Evolutionary conservation across 768 basidiomycete species (phyloP).

Genomic region (Grammothele lineata): DNA sequence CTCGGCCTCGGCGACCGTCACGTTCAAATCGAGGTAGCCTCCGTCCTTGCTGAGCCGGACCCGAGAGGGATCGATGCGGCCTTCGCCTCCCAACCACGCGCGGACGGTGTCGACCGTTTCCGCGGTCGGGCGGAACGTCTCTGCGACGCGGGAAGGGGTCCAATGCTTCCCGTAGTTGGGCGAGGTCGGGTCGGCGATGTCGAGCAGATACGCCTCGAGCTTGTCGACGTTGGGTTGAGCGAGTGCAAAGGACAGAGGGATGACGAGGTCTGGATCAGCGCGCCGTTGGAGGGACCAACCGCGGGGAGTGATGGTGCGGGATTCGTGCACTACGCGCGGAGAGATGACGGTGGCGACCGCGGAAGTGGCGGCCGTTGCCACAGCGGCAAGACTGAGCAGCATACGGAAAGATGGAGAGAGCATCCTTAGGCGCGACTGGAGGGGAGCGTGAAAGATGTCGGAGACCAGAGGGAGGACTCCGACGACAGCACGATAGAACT

Average conservation of each 20-base stretch:
- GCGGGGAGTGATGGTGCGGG: background rate
- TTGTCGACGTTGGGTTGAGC: conserved; percentile 40
- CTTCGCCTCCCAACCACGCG: conserved; percentile 36
- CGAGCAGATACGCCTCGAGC: conserved; percentile 40
- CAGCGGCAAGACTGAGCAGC: no score
- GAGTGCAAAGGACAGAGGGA: conserved; percentile 47
- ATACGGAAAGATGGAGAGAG: no score
- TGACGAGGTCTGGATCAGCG: conserved; percentile 28
- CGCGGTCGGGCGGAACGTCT: conserved; percentile 39
- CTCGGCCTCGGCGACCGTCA: conserved; percentile 41
- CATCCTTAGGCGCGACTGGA: no score
- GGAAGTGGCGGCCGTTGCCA: no score
- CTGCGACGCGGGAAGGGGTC: conserved; percentile 37
- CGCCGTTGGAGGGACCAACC: conserved; percentile 38
- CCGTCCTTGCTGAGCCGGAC: conserved; percentile 35
- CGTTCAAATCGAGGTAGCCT: conserved; percentile 39
- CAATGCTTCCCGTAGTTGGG: conserved; percentile 48
- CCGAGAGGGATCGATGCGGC: conserved; percentile 35
- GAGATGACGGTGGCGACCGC: no score
- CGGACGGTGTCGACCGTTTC: conserved; percentile 38
- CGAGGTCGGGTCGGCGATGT: conserved; percentile 47
- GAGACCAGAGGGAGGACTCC: no score
- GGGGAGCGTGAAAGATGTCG: no score
- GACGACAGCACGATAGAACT: no score
- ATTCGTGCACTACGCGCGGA: no score